Base-by-base conservation (phyloP, 768 basidiomycete genomes). In the Termitomyces sp. region DNA sequence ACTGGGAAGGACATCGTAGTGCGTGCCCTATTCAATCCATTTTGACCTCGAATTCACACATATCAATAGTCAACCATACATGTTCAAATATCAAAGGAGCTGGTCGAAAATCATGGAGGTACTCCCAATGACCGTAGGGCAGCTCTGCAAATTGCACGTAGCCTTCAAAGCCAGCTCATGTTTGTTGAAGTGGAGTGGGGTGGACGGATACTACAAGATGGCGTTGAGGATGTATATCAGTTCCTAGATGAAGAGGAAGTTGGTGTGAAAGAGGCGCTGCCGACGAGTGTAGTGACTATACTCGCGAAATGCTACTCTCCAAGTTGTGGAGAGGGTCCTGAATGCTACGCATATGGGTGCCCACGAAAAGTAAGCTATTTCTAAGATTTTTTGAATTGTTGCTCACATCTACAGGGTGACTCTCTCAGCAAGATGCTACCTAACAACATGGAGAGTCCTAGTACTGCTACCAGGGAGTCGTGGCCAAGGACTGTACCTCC, bases 181-280 rank as follows among this genome's bases (percentile, higher is more conserved):
- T 95, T 98, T 72, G 92, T 95, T 68, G 97, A 99, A 67, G 94
- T 98, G 3, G 95, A 98, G 68, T 96, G 95, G 92, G 92, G 92
- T 26, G 85, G 86, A 47, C 83, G 87, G 20, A 78, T 87, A 2
- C 73, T 98, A 53, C 85, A 90, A 59, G 94, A 96, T 64, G 88
- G 90, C 1, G 90, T 96, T 2, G 94, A 96, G 66, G 93, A 96
- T 63, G 94, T 97, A 2, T 98, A 90, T 71, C 91, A 90, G 82
- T 96, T 98, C 72, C 75, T 93, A 70, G 94, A 94, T 58, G 94
- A 97, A 58, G 80, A 82, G 46, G 87, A 88, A 55, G 86, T 86
- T 36, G 68, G 70, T 26, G 80, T 83, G 1, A 86, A 85, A 54
- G 84, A 86, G 64, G 84, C 81, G 59, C 67, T 96, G 6, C 94